phyloP scores from a whole-genome alignment of 2,329 filamentous ascomycete genomes.

The Scedosporium boydii region DNA sequence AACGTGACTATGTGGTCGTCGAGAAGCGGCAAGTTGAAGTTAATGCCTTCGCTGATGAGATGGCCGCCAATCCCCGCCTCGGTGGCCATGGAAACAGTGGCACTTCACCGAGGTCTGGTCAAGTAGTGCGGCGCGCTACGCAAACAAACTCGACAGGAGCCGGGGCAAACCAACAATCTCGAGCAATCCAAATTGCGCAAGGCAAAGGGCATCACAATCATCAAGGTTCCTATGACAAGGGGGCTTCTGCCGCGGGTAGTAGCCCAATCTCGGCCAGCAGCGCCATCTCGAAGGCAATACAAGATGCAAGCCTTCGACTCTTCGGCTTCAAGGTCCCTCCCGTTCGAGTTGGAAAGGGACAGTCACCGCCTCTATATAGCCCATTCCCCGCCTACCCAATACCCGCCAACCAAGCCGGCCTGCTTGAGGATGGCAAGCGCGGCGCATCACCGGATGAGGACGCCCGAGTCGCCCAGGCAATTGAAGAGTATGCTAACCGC shows the following conservation, averaged over 20 bases:
- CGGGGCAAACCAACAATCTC: slow-evolving; percentile 55
- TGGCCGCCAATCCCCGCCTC: slow-evolving; percentile 71
- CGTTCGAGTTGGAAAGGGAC: slow-evolving; percentile 50
- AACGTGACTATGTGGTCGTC: slow-evolving; percentile 90
- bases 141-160: slow-evolving; percentile 58
- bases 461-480: slow-evolving; percentile 62
- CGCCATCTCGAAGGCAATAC: slow-evolving; percentile 88
- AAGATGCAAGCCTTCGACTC: slow-evolving; percentile 73
- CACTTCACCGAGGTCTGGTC: slow-evolving; percentile 45
- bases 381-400: slow-evolving; percentile 80
- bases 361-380: slow-evolving; percentile 68
- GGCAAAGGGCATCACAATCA: slow-evolving; percentile 65
- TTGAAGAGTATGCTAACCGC: slow-evolving; percentile 85
- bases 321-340: slow-evolving; percentile 64
- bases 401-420: slow-evolving; percentile 47
- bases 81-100: neutral
- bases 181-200: slow-evolving; percentile 64
- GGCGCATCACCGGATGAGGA: slow-evolving; percentile 64
- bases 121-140: slow-evolving; percentile 66
- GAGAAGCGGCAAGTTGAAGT: slow-evolving; percentile 95
- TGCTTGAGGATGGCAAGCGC: slow-evolving; percentile 57
- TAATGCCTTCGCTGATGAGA: slow-evolving; percentile 91
- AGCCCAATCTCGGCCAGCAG: slow-evolving; percentile 68
- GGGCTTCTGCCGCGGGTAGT: slow-evolving; percentile 38
- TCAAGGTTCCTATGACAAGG: slow-evolving; percentile 68